These are phyloP conservation scores for Melaleuca quinquenervia DNA, from an alignment of 345 rosid species.

Conservation along the genomic window DNA sequence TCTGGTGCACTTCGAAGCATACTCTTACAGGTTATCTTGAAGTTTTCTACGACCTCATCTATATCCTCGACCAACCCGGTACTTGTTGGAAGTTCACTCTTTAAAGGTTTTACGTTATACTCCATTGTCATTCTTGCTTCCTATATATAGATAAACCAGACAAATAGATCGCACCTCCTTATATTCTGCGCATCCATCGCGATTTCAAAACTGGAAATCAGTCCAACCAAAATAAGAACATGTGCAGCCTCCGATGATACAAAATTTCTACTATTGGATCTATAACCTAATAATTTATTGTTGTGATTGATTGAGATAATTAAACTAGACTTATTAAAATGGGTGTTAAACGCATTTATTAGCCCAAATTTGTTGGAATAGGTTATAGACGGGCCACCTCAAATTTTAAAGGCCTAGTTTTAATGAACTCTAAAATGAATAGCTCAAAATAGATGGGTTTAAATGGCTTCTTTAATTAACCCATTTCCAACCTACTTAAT, in stretches of 20 bases:
- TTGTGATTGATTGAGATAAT: not conserved
- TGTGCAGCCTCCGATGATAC: not conserved
- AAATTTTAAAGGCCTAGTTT: not conserved
- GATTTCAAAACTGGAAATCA: not conserved
- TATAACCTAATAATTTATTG: not conserved
- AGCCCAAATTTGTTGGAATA: not conserved
- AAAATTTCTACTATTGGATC: not conserved
- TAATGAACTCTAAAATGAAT: not conserved
- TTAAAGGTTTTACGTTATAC: too few relatives aligned
- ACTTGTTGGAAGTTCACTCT: not conserved
- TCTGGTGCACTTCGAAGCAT: not conserved
- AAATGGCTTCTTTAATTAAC: too few relatives aligned
- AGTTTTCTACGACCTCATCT: not conserved
- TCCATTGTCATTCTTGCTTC: not conserved
- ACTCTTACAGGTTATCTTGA: not conserved
- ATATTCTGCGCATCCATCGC: not conserved
- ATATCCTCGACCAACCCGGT: not conserved
- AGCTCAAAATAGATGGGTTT: slow-evolving; percentile 7
- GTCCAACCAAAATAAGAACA: not conserved
- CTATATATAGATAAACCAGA: not conserved
- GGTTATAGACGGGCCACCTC: not conserved
- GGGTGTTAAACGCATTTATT: not conserved
- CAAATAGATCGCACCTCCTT: too few relatives aligned
- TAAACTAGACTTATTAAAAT: not conserved
- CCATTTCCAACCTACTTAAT: too few relatives aligned